Evolutionary conservation across 495 filamentous ascomycete species (phyloP), one percentile per base, ranked within the genome.

Genomic region (Physcia stellaris): DNA sequence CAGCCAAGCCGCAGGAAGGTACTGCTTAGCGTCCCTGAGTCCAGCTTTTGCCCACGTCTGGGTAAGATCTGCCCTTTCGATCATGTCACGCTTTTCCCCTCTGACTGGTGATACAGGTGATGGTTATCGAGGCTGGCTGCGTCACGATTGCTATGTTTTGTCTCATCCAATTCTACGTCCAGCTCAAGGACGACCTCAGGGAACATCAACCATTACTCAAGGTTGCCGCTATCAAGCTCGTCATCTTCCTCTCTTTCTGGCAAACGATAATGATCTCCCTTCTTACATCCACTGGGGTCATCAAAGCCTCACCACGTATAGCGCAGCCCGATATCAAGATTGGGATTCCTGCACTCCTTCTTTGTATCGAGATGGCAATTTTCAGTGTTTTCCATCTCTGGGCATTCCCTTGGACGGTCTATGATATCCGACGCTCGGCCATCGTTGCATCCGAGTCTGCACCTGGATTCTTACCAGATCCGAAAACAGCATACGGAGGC

Each of bases 161-260:
- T 52, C 50, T 95, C 38, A 82, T 95, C 45, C 83, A 93, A 45
- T 94, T 92, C 57, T 95, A 93, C 51, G 48, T 80, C 32, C 83
- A 92, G 49, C 59, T 88, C 28, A 75, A 70, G 40, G 55, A 62
- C 6, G 71, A 82, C 37, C 66, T 94, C 17, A 67, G 67, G n/a
- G 63, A 76, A 22, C 69, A 93, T 45, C 61, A 59, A 13, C 83
- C 86, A 2, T 83, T 92, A 42, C 58, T 93, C 38, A 94, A 94
- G 52, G 71, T 94, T 6, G 45, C 85, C 3, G 81, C 84, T 41
- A 93, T 94, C 53, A 94, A 94, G 51, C 70, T 94, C 26, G 87
- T 94, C 46, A 90, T 94, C 55, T 94, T 94, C 66, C 67, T 94
- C 39, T 90, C 82, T 4, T 94, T 94, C 59, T 94, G 86, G 86